phyloP scores from a whole-genome alignment of 495 filamentous ascomycete species.

The Penicillium argentinense region DNA sequence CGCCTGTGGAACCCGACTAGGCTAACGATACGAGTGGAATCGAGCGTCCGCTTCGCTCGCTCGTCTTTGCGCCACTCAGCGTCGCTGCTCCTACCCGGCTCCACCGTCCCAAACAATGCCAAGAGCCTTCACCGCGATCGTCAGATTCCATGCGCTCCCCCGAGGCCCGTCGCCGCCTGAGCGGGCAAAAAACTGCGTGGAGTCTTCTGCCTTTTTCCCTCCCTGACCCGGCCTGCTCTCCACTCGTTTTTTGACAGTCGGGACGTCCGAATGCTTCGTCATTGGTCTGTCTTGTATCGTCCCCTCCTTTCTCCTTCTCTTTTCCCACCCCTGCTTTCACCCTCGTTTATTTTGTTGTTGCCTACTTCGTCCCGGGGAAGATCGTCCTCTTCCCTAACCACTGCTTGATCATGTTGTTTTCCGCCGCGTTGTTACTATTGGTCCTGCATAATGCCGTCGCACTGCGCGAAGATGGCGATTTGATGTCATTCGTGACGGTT shows the following conservation, averaged over 20 bases:
- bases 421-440: slow-evolving; percentile 28
- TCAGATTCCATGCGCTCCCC: slow-evolving; percentile 26
- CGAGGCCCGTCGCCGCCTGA: background rate
- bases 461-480: slow-evolving; percentile 32
- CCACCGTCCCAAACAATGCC: slow-evolving; percentile 35
- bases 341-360: slow-evolving; percentile 2
- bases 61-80: background rate
- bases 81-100: slow-evolving; percentile 6
- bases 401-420: slow-evolving; percentile 34
- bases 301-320: slow-evolving; percentile 7
- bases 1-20: slow-evolving; percentile 4
- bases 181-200: background rate
- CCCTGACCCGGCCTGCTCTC: slow-evolving; percentile 17
- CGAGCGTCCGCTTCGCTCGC: slow-evolving; percentile 1
- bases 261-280: slow-evolving; percentile 24
- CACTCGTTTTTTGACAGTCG: slow-evolving; percentile 11
- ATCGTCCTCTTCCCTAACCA: slow-evolving; percentile 29
- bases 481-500: slow-evolving; percentile 45
- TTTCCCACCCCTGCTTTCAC: slow-evolving; percentile 3
- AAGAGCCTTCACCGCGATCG: slow-evolving; percentile 31
- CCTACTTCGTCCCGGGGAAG: slow-evolving; percentile 15
- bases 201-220: slow-evolving; percentile 8
- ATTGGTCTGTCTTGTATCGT: slow-evolving; percentile 9
- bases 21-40: slow-evolving; percentile 11
- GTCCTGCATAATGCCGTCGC: slow-evolving; percentile 26